Conservation (phyloP, 208 protist species). For the Trypanosoma theileri region DNA sequence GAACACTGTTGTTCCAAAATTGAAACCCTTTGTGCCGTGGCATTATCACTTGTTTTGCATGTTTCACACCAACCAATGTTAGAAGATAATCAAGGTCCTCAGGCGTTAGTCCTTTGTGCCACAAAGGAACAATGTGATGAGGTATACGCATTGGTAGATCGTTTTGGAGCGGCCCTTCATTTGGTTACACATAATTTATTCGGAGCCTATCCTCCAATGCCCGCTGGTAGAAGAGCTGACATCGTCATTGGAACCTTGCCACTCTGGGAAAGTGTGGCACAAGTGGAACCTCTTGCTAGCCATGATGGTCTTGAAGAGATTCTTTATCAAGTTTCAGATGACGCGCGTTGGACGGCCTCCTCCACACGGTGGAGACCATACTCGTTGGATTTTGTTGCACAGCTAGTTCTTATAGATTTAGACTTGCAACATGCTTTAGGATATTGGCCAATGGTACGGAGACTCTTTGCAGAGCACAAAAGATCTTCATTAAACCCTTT, state of each 20-base stretch:
- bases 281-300: conserved; percentile 14
- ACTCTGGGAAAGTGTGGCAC: conserved; percentile 61
- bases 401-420: conserved; percentile 64
- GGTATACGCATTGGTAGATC: conserved; percentile 43
- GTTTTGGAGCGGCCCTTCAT: conserved; percentile 55
- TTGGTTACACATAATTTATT: conserved; percentile 84
- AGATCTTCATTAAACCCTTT: background rate
- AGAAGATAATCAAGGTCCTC: conserved; percentile 57
- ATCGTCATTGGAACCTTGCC: conserved; percentile 74
- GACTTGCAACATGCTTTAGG: conserved; percentile 59
- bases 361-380: conserved; percentile 69
- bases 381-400: conserved; percentile 42
- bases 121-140: conserved; percentile 78
- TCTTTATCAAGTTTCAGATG: conserved; percentile 35
- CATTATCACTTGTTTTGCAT: conserved; percentile 58
- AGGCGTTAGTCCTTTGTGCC: conserved; percentile 68
- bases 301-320: conserved; percentile 58
- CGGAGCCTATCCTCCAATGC: conserved; percentile 63
- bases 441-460: conserved; percentile 30
- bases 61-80: conserved; percentile 62
- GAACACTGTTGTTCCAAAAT: conserved; percentile 55
- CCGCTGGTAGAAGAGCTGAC: conserved; percentile 54
- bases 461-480: conserved; percentile 15
- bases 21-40: conserved; percentile 59
- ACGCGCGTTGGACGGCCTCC: conserved; percentile 38